Conservation (phyloP, 768 basidiomycete species). For the Xerocomellus chrysenteron region DNA sequence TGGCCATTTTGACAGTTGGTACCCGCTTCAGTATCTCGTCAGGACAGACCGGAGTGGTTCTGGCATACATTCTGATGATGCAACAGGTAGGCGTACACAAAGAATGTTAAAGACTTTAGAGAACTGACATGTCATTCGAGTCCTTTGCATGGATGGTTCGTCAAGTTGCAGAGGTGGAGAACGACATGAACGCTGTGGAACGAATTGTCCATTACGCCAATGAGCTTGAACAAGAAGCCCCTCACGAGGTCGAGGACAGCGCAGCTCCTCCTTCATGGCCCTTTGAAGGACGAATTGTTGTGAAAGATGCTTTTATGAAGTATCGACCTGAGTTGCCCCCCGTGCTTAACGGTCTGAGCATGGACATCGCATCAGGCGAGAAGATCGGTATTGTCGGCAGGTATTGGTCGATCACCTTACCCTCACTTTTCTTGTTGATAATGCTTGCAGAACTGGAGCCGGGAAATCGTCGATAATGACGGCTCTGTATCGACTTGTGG, state of each 20-base stretch:
- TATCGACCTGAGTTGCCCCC: constrained; percentile 88
- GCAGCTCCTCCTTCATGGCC: constrained; percentile 75
- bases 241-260: constrained; percentile 59
- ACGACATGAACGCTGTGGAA: constrained; percentile 91
- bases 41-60: constrained; percentile 69
- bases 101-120: not conserved
- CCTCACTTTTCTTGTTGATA: not conserved
- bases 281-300: constrained; percentile 62
- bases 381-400: constrained; percentile 90
- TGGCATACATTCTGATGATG: constrained; percentile 78
- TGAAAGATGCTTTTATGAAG: constrained; percentile 72
- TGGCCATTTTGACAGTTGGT: constrained; percentile 78
- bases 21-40: constrained; percentile 75
- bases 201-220: constrained; percentile 81
- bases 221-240: constrained; percentile 79
- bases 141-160: constrained; percentile 74
- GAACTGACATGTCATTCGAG: constrained; percentile 31
- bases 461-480: constrained; percentile 92
- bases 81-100: constrained; percentile 55
- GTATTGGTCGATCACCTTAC: constrained; percentile 25
- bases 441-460: constrained; percentile 63
- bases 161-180: constrained; percentile 84
- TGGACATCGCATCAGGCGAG: constrained; percentile 73
- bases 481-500: constrained; percentile 82
- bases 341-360: constrained; percentile 79